Evolutionary conservation across 805 yeast species (phyloP), one percentile per base, ranked within the genome.

Genomic region (Candida methanosorbosa): DNA sequence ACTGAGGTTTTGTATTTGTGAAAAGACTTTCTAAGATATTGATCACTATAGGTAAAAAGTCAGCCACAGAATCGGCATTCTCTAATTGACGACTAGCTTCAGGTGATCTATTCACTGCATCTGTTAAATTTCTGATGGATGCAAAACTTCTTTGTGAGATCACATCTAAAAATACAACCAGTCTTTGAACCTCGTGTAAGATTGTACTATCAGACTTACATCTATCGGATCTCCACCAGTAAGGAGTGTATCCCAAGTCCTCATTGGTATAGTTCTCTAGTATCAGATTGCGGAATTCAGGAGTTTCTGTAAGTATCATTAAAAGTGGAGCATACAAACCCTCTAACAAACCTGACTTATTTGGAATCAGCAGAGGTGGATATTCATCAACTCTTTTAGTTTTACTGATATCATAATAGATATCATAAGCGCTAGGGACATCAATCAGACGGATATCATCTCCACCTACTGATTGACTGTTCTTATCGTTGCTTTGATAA

Each of bases 281-380:
- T 2, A 68, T 39, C 0, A 47, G 35, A 27, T 52, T 52, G 13
- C 58, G 52, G 23, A 69, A 56, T 5, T 37, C 36, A 1, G 65
- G 56, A 8, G 64, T 48, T 30, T 60, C 56, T n/a, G 61, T 56
- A 6, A 70, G 41, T 5, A 65, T 53, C 46, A 56, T 56, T 20
- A 70, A 38, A 14, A 70, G 28, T 1, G 74, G 65, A 4, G 66
- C 64, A 43, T 67, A 48, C 39, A 63, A 61, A 16, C 63, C 59
- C 39, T 65, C 72, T 27, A 58, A 44, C 5, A 49, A 38, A 3
- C 53, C 61, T 8, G 50, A 40, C 18, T 47, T 43, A 7, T 46
- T 40, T 1, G 71, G 69, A 31, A 66, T 43, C 13, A 66, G 36
- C 2, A 64, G 53, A 0, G 63, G 50, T 1, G 65, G 64, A 1